Conservation (phyloP, 108 stramenopile genomes). For the Discostella stelligeroides region DNA sequence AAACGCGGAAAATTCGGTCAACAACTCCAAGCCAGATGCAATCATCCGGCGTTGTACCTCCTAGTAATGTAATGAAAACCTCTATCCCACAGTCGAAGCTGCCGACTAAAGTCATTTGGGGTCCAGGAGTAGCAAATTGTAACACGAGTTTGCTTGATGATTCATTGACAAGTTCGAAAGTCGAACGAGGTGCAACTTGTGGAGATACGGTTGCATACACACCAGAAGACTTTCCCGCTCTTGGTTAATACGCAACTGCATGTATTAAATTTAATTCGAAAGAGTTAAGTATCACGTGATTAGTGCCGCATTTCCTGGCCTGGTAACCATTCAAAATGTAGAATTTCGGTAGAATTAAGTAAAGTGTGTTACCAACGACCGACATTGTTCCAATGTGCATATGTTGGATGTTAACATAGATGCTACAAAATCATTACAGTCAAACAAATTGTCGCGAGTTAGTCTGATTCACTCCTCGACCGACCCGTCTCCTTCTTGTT, state of each 20-base stretch:
- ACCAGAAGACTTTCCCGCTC: conserved; percentile 39
- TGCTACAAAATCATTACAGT: not conserved
- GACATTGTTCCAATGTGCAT: too few species aligned
- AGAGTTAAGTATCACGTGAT: not conserved
- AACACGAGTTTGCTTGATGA: not conserved
- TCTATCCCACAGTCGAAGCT: not conserved
- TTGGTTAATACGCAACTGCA: conserved; percentile 3
- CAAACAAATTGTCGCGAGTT: too few species aligned
- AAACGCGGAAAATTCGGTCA: conserved; percentile 6
- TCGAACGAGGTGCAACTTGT: not conserved
- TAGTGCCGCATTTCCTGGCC: too few species aligned
- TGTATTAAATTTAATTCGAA: too few species aligned
- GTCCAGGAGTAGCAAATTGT: conserved; percentile 6
- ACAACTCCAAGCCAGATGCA: conserved; percentile 6
- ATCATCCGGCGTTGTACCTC: not conserved
- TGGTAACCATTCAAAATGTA: too few species aligned
- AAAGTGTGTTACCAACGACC: too few species aligned
- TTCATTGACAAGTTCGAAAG: not conserved
- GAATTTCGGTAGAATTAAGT: too few species aligned
- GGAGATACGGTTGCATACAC: conserved; percentile 10
- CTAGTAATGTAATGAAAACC: conserved; percentile 6
- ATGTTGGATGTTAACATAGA: not conserved
- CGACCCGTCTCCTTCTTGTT: not conserved
- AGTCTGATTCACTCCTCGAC: conserved; percentile 9
- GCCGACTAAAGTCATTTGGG: conserved; percentile 16